phyloP scores from a whole-genome alignment of 305 asterid genomes.

The Fraxinus sp. region DNA sequence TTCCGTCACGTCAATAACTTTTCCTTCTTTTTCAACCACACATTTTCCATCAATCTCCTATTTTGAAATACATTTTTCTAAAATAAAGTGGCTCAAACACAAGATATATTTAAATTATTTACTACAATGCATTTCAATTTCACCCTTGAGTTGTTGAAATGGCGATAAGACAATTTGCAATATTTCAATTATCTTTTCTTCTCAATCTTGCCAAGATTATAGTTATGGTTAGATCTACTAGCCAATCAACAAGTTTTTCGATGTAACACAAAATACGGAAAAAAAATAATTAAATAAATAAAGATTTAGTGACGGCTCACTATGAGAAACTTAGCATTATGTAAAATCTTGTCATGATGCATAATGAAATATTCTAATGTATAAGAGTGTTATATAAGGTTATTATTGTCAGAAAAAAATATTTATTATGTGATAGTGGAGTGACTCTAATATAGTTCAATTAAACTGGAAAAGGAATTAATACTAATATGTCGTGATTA shows the following conservation, averaged over 20 bases:
- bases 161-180: neutral
- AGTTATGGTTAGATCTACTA: neutral
- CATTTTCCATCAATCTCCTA: too few species aligned
- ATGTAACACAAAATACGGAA: neutral
- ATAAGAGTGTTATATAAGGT: neutral
- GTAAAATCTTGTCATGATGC: neutral
- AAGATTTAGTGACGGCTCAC: neutral
- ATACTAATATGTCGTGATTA: too few species aligned
- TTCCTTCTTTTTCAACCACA: too few species aligned
- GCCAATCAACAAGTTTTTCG: neutral
- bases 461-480: too few species aligned
- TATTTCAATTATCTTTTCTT: neutral
- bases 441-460: neutral
- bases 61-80: too few species aligned
- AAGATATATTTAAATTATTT: too few species aligned
- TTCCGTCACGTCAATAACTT: too few species aligned
- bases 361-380: neutral
- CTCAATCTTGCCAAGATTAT: neutral
- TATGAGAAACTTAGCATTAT: neutral
- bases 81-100: too few species aligned
- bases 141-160: neutral
- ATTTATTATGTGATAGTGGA: too few species aligned
- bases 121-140: too few species aligned
- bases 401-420: neutral
- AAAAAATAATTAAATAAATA: too few species aligned